Base-by-base conservation (phyloP, 768 basidiomycete species). In the Rhizopogon salebrosus region DNA sequence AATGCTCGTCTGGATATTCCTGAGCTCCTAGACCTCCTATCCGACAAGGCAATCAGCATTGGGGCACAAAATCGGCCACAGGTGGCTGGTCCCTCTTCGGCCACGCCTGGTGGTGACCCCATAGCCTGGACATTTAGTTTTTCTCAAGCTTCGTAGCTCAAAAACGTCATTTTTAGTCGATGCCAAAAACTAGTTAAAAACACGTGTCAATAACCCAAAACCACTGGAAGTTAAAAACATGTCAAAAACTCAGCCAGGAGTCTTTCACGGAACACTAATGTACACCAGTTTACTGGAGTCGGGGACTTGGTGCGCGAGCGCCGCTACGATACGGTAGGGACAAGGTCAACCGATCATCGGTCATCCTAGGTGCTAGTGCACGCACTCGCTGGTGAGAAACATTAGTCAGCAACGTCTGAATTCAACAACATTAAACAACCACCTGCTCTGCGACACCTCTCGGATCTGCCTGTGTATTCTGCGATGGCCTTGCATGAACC, bases 401-500 rank as follows among this genome's bases (percentile, higher is more conserved):
- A 11, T 57, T 58, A 51, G 62, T 59, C 55, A 57, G 48, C 43
- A 26, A 22, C 63, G 4, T 56, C 37, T 20, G 54, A 55, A 60
- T 46, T 2, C 31, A 58, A 61, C 59, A 59, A 27, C 14, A 20
- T 10, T 43, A 60, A 64, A 60, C 45, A 60, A 52, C 35, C 41
- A 31, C 29, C n/a, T 22, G 8, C 4, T 31, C 7, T 10, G 29
- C 24, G 14, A 38, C 23, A 22, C 31, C 37, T 7, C 34, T 29
- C n/a, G 5, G 3, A 4, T 34, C 24, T 24, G 10, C 13, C 11
- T 6, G 18, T 23, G 23, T 52, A 11, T 45, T 4, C 22, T 24
- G n/a, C 11, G 14, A 31, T 31, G 27, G 43, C 7, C n/a, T 58
- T 65, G 62, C 55, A 67, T 3, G 60, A 62, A 31, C 55, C 56